Evolutionary conservation across 345 rosid genomes (phyloP), one percentile per base, ranked within the genome.

Genomic region (Populus simonii): DNA sequence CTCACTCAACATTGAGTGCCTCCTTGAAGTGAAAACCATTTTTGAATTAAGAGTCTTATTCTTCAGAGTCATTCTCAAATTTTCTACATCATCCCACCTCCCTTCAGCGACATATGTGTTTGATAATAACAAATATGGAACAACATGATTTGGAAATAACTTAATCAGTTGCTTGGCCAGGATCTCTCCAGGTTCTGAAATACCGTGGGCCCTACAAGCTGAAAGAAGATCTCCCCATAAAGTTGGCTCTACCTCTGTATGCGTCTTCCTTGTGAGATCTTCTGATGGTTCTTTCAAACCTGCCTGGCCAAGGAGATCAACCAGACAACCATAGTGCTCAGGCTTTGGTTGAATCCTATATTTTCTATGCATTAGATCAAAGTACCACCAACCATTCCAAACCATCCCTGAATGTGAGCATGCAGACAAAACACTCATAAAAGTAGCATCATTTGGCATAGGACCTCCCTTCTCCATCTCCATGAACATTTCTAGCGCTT

Each of bases 301-400:
- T 53, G 86, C 85, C 33, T 61, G 85, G 68, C 83, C 80, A 81
- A 92, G 85, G 68, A 89, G 88, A 85, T 86, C 83, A 11, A 84
- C 86, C 84, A 89, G 79, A 76, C 91, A 90, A 75, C 94, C 94
- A 84, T 85, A 85, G 67, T 88, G 96, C 70, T 87, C 90, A 23
- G 78, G 47, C 80, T 82, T 87, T 10, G 91, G 92, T 70, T 89
- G 80, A 27, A 87, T 79, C 59, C 72, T 76, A 76, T 90, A 88
- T 80, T 88, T 86, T 74, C 76, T 84, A 72, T 80, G 82, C 92
- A 89, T 86, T 29, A 81, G 81, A 80, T 85, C 83, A 76, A 90
- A 89, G 71, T 72, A 82, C 88, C 92, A 87, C 93, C 94, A 88
- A 65, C 92, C 94, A 88, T 90, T 93, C 38, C 87, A 76, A 80